Evolutionary conservation across 768 basidiomycete species (phyloP).

Genomic region (Suillus variegatus): DNA sequence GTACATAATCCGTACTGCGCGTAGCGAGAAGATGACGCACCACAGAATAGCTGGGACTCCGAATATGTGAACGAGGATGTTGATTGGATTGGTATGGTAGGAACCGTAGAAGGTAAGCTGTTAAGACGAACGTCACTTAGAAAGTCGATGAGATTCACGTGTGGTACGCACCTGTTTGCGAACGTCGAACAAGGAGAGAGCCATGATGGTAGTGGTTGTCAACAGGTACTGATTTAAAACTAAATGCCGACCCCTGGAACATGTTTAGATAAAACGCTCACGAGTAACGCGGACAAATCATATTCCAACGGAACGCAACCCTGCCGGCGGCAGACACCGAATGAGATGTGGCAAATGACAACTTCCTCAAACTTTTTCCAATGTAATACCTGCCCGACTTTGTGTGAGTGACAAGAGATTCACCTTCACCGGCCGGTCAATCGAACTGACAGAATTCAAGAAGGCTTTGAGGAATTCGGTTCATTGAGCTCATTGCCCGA

Average conservation of each 20-base stretch:
- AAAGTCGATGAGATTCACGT: neutral
- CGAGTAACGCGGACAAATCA: neutral
- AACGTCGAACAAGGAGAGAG: constrained; percentile 56
- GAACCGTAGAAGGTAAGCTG: constrained; percentile 93
- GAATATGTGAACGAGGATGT: constrained; percentile 82
- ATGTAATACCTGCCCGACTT: neutral
- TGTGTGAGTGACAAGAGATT: neutral
- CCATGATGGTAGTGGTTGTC: constrained; percentile 28
- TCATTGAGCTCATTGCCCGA: neutral
- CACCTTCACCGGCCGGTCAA: neutral
- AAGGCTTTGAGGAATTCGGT: neutral
- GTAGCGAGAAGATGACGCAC: constrained; percentile 39
- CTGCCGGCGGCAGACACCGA: neutral
- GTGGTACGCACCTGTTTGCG: constrained; percentile 58
- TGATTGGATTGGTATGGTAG: constrained; percentile 83
- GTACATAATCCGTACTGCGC: constrained; percentile 9
- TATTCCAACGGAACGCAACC: neutral
- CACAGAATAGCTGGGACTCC: constrained; percentile 86
- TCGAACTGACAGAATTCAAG: neutral
- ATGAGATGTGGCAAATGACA: neutral
- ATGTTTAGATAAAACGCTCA: neutral
- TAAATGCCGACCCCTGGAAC: neutral
- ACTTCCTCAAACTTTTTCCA: neutral
- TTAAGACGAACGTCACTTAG: constrained; percentile 8
- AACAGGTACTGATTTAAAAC: neutral